Percentiles rank a stretch among this genome's conserved stretches.
Conservation (phyloP, 352 stramenopile species). For the Pythium dissotocum region DNA sequence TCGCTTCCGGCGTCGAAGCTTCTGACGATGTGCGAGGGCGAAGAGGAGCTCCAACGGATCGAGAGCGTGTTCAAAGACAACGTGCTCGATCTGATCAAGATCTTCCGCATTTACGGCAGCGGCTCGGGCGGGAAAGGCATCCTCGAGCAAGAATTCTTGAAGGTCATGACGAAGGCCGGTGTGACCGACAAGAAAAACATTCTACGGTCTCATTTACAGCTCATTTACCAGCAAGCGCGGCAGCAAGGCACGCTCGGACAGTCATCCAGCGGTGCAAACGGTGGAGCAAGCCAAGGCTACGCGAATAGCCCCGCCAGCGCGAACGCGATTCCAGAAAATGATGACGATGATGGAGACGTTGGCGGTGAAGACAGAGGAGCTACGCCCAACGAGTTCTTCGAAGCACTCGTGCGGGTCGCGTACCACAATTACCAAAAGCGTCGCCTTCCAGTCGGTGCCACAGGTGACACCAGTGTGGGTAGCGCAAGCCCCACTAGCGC, state of each 20-base stretch:
- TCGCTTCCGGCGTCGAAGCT: constrained; percentile 48
- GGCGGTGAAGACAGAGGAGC: constrained; percentile 58
- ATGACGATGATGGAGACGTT: constrained; percentile 40
- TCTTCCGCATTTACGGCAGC: constrained; percentile 75
- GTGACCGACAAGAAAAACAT: constrained; percentile 86
- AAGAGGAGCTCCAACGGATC: constrained; percentile 63
- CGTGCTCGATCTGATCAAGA: constrained; percentile 77
- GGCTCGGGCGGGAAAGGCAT: constrained; percentile 65
- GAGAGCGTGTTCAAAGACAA: constrained; percentile 76
- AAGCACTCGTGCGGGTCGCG: constrained; percentile 68
- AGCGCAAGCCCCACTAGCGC: constrained; percentile 4
- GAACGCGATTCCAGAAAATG: not conserved
- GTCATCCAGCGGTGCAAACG: not conserved
- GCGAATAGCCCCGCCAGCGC: not conserved
- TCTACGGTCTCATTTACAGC: constrained; percentile 60
- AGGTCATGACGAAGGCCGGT: constrained; percentile 76
- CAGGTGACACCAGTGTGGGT: not conserved
- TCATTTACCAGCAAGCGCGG: constrained; percentile 68
- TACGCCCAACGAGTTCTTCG: constrained; percentile 81
- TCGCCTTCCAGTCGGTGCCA: not conserved
- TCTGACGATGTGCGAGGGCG: constrained; percentile 51
- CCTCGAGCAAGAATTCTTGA: constrained; percentile 80
- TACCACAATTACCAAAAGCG: constrained; percentile 73
- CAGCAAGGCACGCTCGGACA: constrained; percentile 3
- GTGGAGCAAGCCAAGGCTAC: not conserved